phyloP scores from a whole-genome alignment of 2,329 filamentous ascomycete species.

The Penicillium sumatraense region DNA sequence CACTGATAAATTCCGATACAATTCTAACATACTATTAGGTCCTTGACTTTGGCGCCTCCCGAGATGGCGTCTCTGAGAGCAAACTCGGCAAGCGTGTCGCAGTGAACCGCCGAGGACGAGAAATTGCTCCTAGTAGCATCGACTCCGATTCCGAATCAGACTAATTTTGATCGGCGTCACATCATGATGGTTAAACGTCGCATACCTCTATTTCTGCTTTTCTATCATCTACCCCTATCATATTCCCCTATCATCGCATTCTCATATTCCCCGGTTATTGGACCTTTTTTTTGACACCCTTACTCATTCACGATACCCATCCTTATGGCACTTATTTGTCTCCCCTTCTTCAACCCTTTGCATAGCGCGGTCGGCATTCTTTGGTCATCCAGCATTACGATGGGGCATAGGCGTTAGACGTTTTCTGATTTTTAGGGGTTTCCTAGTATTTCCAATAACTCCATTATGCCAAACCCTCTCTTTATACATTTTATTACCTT shows the following conservation, averaged over 20 bases:
- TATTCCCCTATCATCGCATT: slow-evolving; percentile 17
- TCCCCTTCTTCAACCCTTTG: slow-evolving; percentile 37
- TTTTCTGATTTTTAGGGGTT: slow-evolving; percentile 28
- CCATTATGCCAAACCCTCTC: not conserved
- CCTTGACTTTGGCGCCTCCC: slow-evolving; percentile 91
- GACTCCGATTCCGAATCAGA: slow-evolving; percentile 41
- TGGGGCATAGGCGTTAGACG: slow-evolving; percentile 35
- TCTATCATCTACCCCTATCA: slow-evolving; percentile 3
- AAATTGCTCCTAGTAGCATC: slow-evolving; percentile 35
- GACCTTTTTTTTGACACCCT: slow-evolving; percentile 9
- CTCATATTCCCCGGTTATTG: slow-evolving; percentile 2
- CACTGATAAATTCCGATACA: not conserved
- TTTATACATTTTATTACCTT: slow-evolving; percentile 15
- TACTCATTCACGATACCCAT: slow-evolving; percentile 43
- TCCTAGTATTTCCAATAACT: slow-evolving; percentile 6
- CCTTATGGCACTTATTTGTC: slow-evolving; percentile 34
- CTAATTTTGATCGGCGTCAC: slow-evolving; percentile 7
- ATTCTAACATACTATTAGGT: slow-evolving; percentile 63
- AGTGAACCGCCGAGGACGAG: slow-evolving; percentile 47
- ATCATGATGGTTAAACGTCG: not conserved
- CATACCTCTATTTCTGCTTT: slow-evolving; percentile 1
- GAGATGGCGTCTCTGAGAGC: slow-evolving; percentile 79
- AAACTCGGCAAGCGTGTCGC: slow-evolving; percentile 78
- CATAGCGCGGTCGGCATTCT: slow-evolving; percentile 46
- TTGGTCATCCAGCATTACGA: slow-evolving; percentile 40